Evolutionary conservation across 2,329 filamentous ascomycete species (phyloP).

Genomic region (Phialophora expanda): DNA sequence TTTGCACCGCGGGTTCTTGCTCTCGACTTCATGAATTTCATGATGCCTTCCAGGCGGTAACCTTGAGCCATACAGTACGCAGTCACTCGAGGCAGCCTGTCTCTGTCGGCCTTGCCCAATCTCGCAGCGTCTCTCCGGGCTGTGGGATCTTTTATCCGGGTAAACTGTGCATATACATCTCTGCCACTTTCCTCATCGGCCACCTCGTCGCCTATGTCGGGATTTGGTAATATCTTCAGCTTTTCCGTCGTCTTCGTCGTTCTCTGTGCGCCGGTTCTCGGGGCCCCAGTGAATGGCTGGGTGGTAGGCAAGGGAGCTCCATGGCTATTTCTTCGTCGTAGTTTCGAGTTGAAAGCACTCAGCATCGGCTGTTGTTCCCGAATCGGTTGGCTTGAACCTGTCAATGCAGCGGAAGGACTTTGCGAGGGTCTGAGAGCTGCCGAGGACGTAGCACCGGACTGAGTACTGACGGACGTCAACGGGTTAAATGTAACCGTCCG

Average conservation of each 20-base stretch:
- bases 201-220: slow-evolving; percentile 76
- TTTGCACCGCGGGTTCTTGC: slow-evolving; percentile 76
- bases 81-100: slow-evolving; percentile 85
- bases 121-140: slow-evolving; percentile 89
- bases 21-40: slow-evolving; percentile 88
- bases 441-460: slow-evolving; percentile 49
- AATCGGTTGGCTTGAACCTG: slow-evolving; percentile 40
- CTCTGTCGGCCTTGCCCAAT: slow-evolving; percentile 89
- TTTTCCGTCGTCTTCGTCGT: slow-evolving; percentile 97
- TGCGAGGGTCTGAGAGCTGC: slow-evolving; percentile 51
- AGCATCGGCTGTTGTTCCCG: slow-evolving; percentile 65
- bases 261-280: slow-evolving; percentile 90
- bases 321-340: slow-evolving; percentile 84
- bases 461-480: slow-evolving; percentile 52
- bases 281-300: slow-evolving; percentile 49
- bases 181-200: slow-evolving; percentile 87
- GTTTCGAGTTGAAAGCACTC: slow-evolving; percentile 81
- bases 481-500: slow-evolving; percentile 57
- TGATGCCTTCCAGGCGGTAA: slow-evolving; percentile 86
- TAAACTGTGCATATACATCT: slow-evolving; percentile 98
- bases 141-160: slow-evolving; percentile 93
- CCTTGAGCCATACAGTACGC: slow-evolving; percentile 94
- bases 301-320: slow-evolving; percentile 61
- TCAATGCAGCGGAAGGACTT: slow-evolving; percentile 46
- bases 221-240: slow-evolving; percentile 92